Evolutionary conservation across 345 rosid species (phyloP).

Genomic region (Citrus hindsii): DNA sequence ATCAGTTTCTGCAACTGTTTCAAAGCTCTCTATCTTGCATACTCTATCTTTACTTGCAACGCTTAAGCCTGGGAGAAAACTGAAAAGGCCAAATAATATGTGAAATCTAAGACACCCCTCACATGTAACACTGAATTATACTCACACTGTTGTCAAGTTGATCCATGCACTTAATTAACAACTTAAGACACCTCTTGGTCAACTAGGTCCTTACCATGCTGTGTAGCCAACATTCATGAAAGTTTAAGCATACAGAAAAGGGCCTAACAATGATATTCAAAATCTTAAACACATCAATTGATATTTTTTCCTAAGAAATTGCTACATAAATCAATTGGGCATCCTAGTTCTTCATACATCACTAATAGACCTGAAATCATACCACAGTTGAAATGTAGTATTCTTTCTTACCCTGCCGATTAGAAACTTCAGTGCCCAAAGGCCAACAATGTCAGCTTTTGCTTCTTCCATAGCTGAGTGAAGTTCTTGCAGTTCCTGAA

Average conservation of each 20-base stretch:
- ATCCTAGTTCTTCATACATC: neutral
- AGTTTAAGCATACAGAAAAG: neutral
- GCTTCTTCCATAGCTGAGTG: conserved; percentile 94
- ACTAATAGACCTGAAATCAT: neutral
- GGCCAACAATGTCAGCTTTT: conserved; percentile 96
- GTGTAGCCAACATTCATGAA: neutral
- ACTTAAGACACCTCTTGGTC: neutral
- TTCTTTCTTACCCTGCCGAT: conserved; percentile 50
- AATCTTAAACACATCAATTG: neutral
- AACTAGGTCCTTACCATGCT: neutral
- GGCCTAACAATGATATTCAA: neutral
- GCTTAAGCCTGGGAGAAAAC: neutral
- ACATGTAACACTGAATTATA: neutral
- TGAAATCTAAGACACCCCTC: neutral
- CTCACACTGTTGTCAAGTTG: neutral
- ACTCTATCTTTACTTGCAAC: neutral
- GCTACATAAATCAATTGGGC: neutral
- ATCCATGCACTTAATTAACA: neutral
- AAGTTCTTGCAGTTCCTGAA: conserved; percentile 88
- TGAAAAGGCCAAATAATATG: neutral
- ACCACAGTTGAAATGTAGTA: neutral
- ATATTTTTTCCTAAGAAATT: neutral
- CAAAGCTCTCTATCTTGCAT: neutral
- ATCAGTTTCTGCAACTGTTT: neutral
- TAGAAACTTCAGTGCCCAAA: conserved; percentile 89